These are phyloP conservation scores for Globisporangium solare DNA, from an alignment of 352 stramenopile species.

Conservation along the genomic window DNA sequence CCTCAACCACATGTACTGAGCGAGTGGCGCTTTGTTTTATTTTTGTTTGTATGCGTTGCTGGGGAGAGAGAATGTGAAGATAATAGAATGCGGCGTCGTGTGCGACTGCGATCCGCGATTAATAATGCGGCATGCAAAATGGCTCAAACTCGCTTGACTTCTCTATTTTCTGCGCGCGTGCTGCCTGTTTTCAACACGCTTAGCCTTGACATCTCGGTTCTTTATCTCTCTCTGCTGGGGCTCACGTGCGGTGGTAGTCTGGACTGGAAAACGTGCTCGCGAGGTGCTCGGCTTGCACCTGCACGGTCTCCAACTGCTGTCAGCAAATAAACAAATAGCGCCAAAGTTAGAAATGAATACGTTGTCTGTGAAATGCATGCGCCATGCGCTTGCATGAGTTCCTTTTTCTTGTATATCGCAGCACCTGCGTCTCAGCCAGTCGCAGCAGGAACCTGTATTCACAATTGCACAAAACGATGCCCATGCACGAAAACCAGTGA, in stretches of 20 bases:
- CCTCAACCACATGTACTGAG: no score
- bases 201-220: no score
- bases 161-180: neutral
- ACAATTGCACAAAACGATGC: no score
- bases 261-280: conserved; percentile 54
- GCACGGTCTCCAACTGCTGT: conserved; percentile 58
- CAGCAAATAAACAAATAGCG: neutral
- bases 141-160: neutral
- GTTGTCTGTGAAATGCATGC: no score
- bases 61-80: no score
- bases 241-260: conserved; percentile 50
- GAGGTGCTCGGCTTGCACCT: conserved; percentile 67
- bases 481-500: neutral
- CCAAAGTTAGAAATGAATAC: neutral
- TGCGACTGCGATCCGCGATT: no score
- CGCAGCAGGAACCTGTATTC: conserved; percentile 31
- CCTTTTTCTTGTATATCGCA: conserved; percentile 9
- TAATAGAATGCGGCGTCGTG: no score
- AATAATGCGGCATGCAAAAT: neutral
- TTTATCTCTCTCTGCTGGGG: conserved; percentile 3
- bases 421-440: conserved; percentile 60
- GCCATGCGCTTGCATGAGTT: no score
- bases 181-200: no score
- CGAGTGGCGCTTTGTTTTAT: no score
- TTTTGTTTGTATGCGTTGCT: no score